Evolutionary conservation across 768 basidiomycete species (phyloP).

Genomic region (Leccinum uliginosum): DNA sequence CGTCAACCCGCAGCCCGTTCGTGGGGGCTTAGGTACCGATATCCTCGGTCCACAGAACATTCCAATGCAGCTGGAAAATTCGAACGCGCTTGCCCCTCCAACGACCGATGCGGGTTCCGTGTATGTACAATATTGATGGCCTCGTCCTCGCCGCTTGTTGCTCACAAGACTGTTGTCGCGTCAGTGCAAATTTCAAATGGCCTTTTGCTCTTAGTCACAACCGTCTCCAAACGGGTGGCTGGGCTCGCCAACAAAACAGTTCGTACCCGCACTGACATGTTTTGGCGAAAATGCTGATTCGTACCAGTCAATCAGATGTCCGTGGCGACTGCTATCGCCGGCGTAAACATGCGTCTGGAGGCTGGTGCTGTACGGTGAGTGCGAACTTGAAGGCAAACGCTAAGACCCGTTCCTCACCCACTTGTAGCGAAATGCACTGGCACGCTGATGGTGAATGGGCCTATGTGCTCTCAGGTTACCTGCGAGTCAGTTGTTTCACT

Average conservation of each 20-base stretch:
- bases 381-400: background rate
- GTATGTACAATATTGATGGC: constrained; percentile 20
- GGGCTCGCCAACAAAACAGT: constrained; percentile 63
- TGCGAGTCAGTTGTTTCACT: constrained; percentile 48
- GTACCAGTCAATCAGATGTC: constrained; percentile 36
- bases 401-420: constrained; percentile 3
- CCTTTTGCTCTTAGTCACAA: constrained; percentile 59
- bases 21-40: constrained; percentile 39
- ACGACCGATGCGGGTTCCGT: constrained; percentile 56
- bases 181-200: constrained; percentile 54
- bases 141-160: background rate
- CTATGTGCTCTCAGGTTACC: constrained; percentile 46
- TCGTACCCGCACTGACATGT: constrained; percentile 4
- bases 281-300: background rate
- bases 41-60: constrained; percentile 58
- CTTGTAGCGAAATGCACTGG: constrained; percentile 40
- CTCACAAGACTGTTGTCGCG: background rate
- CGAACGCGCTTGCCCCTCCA: constrained; percentile 56
- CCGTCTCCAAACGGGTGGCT: constrained; percentile 58
- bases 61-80: constrained; percentile 51
- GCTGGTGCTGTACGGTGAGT: constrained; percentile 38
- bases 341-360: constrained; percentile 41
- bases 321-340: constrained; percentile 35
- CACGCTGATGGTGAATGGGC: constrained; percentile 46
- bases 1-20: constrained; percentile 39